These are phyloP conservation scores for Lepidium africanum DNA, from an alignment of 345 rosid species.

Conservation along the genomic window DNA sequence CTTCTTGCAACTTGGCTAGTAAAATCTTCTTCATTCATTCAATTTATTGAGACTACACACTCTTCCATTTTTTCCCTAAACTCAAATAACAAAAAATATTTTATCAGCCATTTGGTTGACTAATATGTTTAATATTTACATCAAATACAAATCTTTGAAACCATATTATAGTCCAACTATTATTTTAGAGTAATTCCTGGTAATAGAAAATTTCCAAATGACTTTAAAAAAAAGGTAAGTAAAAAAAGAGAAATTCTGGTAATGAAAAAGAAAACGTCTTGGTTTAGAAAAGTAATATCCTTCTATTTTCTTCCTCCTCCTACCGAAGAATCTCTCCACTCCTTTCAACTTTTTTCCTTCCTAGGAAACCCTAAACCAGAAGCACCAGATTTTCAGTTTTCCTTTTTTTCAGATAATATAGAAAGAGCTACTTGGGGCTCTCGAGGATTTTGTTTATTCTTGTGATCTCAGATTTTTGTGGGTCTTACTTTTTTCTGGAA, in stretches of 20 bases:
- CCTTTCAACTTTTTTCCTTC: background rate
- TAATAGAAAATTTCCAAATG: background rate
- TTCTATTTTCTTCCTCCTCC: slow-evolving; percentile 19
- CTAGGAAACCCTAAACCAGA: slow-evolving; percentile 14
- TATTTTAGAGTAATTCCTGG: background rate
- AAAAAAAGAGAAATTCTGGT: background rate
- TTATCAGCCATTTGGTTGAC: too few relatives aligned
- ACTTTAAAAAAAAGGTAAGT: background rate
- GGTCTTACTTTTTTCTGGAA: slow-evolving; percentile 6
- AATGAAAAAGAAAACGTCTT: slow-evolving; percentile 14
- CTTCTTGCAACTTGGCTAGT: background rate
- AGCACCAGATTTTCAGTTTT: background rate
- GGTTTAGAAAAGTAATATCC: slow-evolving; percentile 19
- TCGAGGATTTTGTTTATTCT: slow-evolving; percentile 3
- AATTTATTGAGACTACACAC: background rate
- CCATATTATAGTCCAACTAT: background rate
- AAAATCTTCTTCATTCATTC: background rate
- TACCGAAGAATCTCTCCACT: slow-evolving; percentile 28
- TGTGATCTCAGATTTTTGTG: slow-evolving; percentile 15
- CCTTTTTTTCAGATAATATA: background rate
- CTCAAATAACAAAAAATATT: background rate
- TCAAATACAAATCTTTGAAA: background rate
- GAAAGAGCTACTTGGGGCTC: slow-evolving; percentile 4
- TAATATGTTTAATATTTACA: too few relatives aligned
- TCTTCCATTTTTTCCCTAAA: background rate